Evolutionary conservation across 148 eudicot genomes (phyloP).

Genomic region (Fagopyrum homotropicum): DNA sequence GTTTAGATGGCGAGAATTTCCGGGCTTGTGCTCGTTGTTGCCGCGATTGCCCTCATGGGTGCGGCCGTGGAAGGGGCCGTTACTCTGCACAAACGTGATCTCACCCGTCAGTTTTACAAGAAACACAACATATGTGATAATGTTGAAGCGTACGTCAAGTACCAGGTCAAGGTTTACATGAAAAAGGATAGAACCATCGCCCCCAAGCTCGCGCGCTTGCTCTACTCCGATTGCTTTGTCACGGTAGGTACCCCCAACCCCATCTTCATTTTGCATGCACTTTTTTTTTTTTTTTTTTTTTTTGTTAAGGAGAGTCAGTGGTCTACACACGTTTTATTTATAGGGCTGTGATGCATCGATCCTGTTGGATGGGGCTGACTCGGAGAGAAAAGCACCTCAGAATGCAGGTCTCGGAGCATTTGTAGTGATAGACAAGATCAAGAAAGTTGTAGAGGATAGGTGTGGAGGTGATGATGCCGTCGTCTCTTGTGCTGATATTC

Average conservation of each 20-base stretch:
- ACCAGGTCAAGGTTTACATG: slow-evolving; percentile 39
- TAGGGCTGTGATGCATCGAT: slow-evolving; percentile 8
- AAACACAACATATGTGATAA: slow-evolving; percentile 39
- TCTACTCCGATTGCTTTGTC: slow-evolving; percentile 48
- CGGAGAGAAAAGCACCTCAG: background rate
- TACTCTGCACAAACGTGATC: background rate
- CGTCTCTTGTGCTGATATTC: slow-evolving; percentile 10
- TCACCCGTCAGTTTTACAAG: slow-evolving; percentile 43
- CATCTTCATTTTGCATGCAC: no score
- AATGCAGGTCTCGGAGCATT: slow-evolving; percentile 1
- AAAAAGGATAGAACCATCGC: slow-evolving; percentile 30
- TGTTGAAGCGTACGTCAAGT: slow-evolving; percentile 44
- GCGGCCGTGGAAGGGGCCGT: slow-evolving; percentile 1
- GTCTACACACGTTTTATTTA: background rate
- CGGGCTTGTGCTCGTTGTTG: background rate
- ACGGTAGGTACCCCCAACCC: background rate
- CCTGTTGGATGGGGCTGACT: background rate
- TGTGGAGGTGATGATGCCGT: background rate
- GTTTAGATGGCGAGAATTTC: background rate
- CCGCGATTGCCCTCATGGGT: background rate
- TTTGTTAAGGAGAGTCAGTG: no score
- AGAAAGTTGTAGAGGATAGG: background rate
- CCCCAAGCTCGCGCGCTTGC: slow-evolving; percentile 45
- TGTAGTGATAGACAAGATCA: background rate
- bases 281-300: no score